Evolutionary conservation across 768 basidiomycete species (phyloP).

Genomic region (Hysterangium stoloniferum): DNA sequence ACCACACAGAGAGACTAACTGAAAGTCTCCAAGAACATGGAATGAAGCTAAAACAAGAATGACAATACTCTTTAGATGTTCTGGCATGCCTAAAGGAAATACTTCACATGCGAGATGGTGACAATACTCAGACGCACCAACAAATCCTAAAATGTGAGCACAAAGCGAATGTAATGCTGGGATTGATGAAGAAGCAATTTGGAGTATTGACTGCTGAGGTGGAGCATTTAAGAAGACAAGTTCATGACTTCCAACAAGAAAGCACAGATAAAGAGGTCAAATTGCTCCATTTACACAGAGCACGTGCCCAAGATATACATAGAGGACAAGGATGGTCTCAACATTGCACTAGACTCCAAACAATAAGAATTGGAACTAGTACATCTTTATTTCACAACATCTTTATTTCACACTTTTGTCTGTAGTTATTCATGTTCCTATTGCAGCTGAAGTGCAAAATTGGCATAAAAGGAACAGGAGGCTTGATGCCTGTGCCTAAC

Average conservation of each 20-base stretch:
- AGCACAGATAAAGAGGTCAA: constrained; percentile 81
- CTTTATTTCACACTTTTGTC: constrained; percentile 31
- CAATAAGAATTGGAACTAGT: no score
- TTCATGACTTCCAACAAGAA: constrained; percentile 67
- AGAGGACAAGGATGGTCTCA: constrained; percentile 72
- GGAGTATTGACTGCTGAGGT: constrained; percentile 57
- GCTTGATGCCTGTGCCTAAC: no score
- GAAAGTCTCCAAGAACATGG: constrained; percentile 44
- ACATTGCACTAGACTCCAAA: no score
- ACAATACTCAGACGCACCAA: no score
- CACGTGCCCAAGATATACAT: constrained; percentile 54
- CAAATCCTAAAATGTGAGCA: constrained; percentile 40
- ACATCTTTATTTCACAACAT: no score
- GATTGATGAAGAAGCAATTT: no score
- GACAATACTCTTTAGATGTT: no score
- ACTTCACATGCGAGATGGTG: no score
- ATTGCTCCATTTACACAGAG: no score
- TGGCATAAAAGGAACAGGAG: constrained; percentile 46
- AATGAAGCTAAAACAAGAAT: no score
- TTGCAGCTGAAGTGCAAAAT: constrained; percentile 62
- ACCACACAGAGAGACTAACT: constrained; percentile 40
- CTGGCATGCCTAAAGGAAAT: no score
- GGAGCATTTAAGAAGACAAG: constrained; percentile 49
- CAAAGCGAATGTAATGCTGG: constrained; percentile 42
- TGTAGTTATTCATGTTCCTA: constrained; percentile 11